Evolutionary conservation across 2,329 filamentous ascomycete species (phyloP).

Genomic region (Beauveria bassiana): DNA sequence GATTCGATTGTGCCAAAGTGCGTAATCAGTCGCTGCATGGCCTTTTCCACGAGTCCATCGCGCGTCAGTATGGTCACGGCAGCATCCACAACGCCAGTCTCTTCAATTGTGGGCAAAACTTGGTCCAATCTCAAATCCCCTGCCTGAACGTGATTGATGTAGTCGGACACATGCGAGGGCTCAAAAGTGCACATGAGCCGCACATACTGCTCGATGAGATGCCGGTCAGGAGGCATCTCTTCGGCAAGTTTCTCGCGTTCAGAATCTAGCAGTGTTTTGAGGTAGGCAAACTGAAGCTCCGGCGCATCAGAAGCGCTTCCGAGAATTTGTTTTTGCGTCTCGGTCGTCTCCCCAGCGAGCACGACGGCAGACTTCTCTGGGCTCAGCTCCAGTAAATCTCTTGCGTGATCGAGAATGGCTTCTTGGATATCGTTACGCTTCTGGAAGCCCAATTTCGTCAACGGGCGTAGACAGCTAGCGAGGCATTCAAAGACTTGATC

Average conservation of each 20-base stretch:
- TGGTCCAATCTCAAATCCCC: conserved; percentile 72
- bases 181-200: conserved; percentile 87
- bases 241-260: conserved; percentile 20
- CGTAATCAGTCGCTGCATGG: conserved; percentile 76
- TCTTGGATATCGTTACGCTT: conserved; percentile 64
- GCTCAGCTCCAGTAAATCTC: conserved; percentile 59
- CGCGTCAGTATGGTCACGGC: conserved; percentile 85
- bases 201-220: conserved; percentile 76
- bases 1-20: conserved; percentile 76
- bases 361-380: conserved; percentile 57
- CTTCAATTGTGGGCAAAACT: conserved; percentile 80
- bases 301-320: conserved; percentile 52
- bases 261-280: conserved; percentile 67
- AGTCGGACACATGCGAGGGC: conserved; percentile 74
- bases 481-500: conserved; percentile 74
- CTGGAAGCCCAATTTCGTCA: conserved; percentile 55
- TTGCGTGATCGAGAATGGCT: conserved; percentile 58
- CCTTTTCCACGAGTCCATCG: conserved; percentile 74
- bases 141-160: conserved; percentile 67
- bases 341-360: conserved; percentile 52
- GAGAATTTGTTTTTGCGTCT: conserved; percentile 60
- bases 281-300: conserved; percentile 66
- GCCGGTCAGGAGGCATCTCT: conserved; percentile 37
- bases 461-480: conserved; percentile 61
- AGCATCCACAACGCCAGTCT: conserved; percentile 83